A percentile compares a stretch with the other conserved stretches of the same genome.
phyloP scores from a whole-genome alignment of 208 protist genomes.

The Porcisia deanei region DNA sequence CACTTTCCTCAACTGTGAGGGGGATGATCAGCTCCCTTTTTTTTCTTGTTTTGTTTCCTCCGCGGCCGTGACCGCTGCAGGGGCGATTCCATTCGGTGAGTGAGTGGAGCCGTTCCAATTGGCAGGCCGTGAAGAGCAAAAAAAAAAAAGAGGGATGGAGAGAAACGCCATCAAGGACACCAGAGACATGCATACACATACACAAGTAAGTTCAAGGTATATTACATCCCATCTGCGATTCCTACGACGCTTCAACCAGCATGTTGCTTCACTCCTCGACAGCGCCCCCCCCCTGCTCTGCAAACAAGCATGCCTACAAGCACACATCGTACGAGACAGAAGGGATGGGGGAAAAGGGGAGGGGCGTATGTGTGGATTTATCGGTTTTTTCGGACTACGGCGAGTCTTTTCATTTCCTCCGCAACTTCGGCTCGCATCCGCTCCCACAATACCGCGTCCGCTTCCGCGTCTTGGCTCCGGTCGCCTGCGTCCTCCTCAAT shows the following conservation, averaged over 20 bases:
- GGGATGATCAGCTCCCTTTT: no score
- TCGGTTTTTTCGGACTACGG: constrained; percentile 53
- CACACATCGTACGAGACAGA: background rate
- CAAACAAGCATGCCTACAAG: background rate
- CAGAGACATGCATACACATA: no score
- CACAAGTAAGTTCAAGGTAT: background rate
- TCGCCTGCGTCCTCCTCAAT: background rate
- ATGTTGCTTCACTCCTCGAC: background rate
- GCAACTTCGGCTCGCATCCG: constrained; percentile 40
- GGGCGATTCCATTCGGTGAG: background rate
- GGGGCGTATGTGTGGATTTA: constrained; percentile 1
- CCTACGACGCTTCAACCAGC: background rate
- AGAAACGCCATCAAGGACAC: background rate
- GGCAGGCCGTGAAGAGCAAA: no score
- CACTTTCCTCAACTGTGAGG: background rate
- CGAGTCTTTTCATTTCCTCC: constrained; percentile 53
- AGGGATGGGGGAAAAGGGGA: background rate
- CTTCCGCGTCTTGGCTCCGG: constrained; percentile 18
- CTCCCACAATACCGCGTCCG: constrained; percentile 28
- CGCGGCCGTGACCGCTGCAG: background rate
- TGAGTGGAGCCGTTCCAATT: no score
- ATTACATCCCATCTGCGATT: background rate
- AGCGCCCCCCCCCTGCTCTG: background rate
- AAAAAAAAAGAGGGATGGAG: background rate
- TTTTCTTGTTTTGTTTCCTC: background rate